These are phyloP conservation scores for Skeletonema costatum DNA, from an alignment of 108 stramenopile genomes.

Conservation along the genomic window DNA sequence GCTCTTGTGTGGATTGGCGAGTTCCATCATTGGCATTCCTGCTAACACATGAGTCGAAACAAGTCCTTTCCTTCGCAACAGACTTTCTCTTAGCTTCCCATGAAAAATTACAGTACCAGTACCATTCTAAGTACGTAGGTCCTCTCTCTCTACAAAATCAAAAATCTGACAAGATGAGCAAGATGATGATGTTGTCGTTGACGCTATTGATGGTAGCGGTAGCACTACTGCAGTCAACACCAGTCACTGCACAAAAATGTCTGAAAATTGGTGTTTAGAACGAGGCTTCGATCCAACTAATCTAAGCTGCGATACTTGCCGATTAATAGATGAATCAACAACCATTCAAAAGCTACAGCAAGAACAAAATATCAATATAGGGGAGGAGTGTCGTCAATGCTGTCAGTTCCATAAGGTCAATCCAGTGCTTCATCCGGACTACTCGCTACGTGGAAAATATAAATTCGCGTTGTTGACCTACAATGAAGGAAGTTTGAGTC, in stretches of 20 bases:
- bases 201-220: neutral
- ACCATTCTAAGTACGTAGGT: too few relatives aligned
- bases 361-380: conserved; percentile 32
- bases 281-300: conserved; percentile 41
- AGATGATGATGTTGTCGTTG: neutral
- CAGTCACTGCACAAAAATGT: neutral
- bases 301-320: conserved; percentile 48
- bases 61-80: too few relatives aligned
- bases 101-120: too few relatives aligned
- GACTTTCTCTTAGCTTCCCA: too few relatives aligned
- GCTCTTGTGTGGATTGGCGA: too few relatives aligned
- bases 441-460: conserved; percentile 35
- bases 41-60: too few relatives aligned
- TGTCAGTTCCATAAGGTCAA: conserved; percentile 43
- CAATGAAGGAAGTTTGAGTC: conserved; percentile 14
- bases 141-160: too few relatives aligned
- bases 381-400: conserved; percentile 33
- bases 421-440: conserved; percentile 34
- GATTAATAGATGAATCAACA: conserved; percentile 29
- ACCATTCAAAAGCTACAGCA: conserved; percentile 25
- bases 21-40: too few relatives aligned
- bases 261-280: conserved; percentile 33
- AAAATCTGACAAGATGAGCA: neutral
- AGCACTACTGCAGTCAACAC: neutral
- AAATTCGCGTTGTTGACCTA: conserved; percentile 40